phyloP scores from a whole-genome alignment of 371 early-diverging fungal genomes.

The Capniomyces stellatus region DNA sequence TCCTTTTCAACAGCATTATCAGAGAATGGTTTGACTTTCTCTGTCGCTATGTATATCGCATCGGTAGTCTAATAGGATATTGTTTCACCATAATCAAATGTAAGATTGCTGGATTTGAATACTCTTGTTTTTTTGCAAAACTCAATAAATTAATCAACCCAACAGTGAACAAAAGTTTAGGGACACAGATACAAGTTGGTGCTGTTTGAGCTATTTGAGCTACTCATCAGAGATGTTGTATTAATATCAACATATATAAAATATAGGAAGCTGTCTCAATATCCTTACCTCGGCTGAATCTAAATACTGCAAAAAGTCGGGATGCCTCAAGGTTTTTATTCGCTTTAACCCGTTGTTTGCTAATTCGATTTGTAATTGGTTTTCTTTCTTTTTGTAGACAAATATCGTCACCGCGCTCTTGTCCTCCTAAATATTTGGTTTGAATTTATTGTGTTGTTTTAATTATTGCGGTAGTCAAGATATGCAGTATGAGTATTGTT shows the following conservation, averaged over 20 bases:
- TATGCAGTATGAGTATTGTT: too few species aligned
- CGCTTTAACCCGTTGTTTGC: constrained; percentile 79
- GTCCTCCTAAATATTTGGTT: constrained; percentile 32
- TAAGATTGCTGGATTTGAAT: too few species aligned
- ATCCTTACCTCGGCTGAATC: constrained; percentile 3
- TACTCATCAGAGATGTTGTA: too few species aligned
- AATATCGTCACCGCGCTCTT: constrained; percentile 68
- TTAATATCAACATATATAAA: too few species aligned
- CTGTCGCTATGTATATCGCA: constrained; percentile 81
- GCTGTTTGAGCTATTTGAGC: background rate
- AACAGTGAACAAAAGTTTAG: too few species aligned
- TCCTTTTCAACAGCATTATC: constrained; percentile 26
- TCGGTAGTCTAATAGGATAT: constrained; percentile 74
- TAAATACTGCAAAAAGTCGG: constrained; percentile 53
- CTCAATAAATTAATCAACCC: too few species aligned
- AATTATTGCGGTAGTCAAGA: too few species aligned
- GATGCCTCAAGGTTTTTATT: constrained; percentile 77
- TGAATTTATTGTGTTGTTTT: background rate
- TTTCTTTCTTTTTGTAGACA: constrained; percentile 51
- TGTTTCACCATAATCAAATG: too few species aligned
- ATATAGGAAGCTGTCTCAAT: too few species aligned
- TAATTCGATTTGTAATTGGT: constrained; percentile 44
- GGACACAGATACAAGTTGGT: too few species aligned
- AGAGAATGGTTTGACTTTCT: constrained; percentile 57
- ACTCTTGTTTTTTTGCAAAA: too few species aligned